Evolutionary conservation across 805 yeast genomes (phyloP), one percentile per base, ranked within the genome.

Genomic region (Ogataea nitratoaversa): DNA sequence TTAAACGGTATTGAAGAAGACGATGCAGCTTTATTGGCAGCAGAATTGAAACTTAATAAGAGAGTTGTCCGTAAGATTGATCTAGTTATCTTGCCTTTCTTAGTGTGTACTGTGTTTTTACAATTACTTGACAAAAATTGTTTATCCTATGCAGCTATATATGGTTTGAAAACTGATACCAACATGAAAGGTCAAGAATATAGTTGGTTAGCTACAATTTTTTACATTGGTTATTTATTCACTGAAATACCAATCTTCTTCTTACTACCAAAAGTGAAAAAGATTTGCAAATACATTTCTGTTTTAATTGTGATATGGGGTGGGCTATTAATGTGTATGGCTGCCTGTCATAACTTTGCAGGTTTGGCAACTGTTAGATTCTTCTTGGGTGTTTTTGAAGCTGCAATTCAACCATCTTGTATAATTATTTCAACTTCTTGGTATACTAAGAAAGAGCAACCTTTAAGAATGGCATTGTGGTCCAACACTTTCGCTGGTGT

Each of bases 191-290:
- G 76, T 7, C 62, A 63, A 40, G 61, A 67, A 53, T 71, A 75
- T 50, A 57, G 76, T 36, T 75, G 84, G 80, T 60, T 72, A 13
- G 76, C 82, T n/a, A 68, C 82, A 1, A 70, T 77, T 8, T 80
- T 79, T 48, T 79, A 79, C 52, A 56, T 82, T 30, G 90, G 87
- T 2, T 83, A 82, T 54, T 57, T 83, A 34, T 67, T 66, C 13
- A 76, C 76, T 49, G 82, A 78, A 47, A 62, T 74, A 37, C 82
- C 82, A 2, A 71, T 76, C 34, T 62, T 48, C 32, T 49, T 54
- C 25, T 17, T 59, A 13, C 49, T 65, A 19, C 68, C 61, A 28
- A 60, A 54, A 33, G 44, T 60, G 27, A 63, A 62, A 3, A 43
- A 41, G 19, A 48, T 63, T 19, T 54, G 57, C 19, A 62, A 57